These are phyloP conservation scores for Apiotrichum akiyoshidainum DNA, from an alignment of 1,284 basidiomycete species.

Conservation along the genomic window DNA sequence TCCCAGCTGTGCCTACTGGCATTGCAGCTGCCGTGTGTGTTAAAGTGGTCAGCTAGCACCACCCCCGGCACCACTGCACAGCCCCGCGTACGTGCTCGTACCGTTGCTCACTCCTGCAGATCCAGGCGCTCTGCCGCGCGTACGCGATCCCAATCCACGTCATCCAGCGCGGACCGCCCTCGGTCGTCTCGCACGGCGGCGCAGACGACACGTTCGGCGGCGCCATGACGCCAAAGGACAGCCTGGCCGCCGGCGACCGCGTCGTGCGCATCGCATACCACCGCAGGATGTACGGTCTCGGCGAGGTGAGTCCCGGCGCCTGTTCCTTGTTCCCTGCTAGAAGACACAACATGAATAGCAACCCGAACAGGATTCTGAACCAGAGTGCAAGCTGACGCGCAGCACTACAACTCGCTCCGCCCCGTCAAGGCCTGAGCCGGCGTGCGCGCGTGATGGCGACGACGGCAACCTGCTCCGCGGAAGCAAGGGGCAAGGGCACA, in stretches of 20 bases:
- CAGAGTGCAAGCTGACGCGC: conserved; percentile 8
- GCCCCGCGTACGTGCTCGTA: too few species aligned
- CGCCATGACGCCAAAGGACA: conserved; percentile 45
- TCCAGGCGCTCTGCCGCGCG: conserved; percentile 80
- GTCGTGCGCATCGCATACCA: conserved; percentile 82
- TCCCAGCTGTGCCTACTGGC: neutral
- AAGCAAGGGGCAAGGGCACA: too few species aligned
- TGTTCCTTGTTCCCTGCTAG: too few species aligned
- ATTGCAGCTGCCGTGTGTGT: neutral
- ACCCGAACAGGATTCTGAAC: too few species aligned
- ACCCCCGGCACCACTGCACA: too few species aligned
- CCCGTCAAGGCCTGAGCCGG: conserved; percentile 47
- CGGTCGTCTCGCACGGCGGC: conserved; percentile 72
- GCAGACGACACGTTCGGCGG: conserved; percentile 42
- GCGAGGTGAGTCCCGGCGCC: conserved; percentile 64
- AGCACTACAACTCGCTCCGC: conserved; percentile 85
- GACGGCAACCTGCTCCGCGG: too few species aligned
- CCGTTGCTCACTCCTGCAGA: conserved; percentile 52
- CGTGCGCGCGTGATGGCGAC: too few species aligned
- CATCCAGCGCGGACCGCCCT: conserved; percentile 75
- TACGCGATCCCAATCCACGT: conserved; percentile 87
- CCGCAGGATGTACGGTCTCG: conserved; percentile 83
- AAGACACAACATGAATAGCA: too few species aligned
- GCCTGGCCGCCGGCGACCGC: conserved; percentile 51
- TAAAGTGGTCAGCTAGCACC: too few species aligned